Evolutionary conservation across 108 stramenopile genomes (phyloP).

Genomic region (Craspedostauros australis): DNA sequence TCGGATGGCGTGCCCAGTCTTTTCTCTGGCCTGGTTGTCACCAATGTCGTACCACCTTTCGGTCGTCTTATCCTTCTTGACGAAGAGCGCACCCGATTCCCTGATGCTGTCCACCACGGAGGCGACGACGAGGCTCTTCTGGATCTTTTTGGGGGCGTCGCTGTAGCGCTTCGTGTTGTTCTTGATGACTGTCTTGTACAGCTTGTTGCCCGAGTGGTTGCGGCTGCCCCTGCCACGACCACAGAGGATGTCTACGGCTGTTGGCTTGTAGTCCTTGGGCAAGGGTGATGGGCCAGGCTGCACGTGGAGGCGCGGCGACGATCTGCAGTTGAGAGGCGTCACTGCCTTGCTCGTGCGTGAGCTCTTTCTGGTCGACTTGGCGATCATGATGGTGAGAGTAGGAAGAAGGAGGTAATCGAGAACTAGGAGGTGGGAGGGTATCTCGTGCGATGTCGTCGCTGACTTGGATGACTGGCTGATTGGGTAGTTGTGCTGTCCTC

Average conservation of each 20-base stretch:
- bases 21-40: slow-evolving; percentile 12
- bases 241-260: slow-evolving; percentile 48
- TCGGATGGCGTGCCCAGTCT: slow-evolving; percentile 35
- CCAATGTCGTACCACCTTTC: slow-evolving; percentile 19
- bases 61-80: slow-evolving; percentile 10
- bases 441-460: too few relatives aligned
- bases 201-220: slow-evolving; percentile 28
- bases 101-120: slow-evolving; percentile 16
- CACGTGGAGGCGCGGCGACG: too few relatives aligned
- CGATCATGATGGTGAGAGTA: too few relatives aligned
- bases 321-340: too few relatives aligned
- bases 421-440: too few relatives aligned
- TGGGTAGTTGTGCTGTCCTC: too few relatives aligned
- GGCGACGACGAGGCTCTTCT: slow-evolving; percentile 17
- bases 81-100: slow-evolving; percentile 12
- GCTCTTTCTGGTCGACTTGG: too few relatives aligned
- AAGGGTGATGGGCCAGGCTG: too few relatives aligned
- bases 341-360: too few relatives aligned
- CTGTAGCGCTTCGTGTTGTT: slow-evolving; percentile 14
- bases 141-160: slow-evolving; percentile 2
- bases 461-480: too few relatives aligned
- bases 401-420: too few relatives aligned
- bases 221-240: slow-evolving; percentile 29
- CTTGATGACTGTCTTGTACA: slow-evolving; percentile 17
- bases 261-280: too few relatives aligned